Percentiles rank a stretch among this genome's conserved stretches.
Evolutionary conservation across 169 alveolate species (phyloP).

Genomic region (Eimeria necatrix): DNA sequence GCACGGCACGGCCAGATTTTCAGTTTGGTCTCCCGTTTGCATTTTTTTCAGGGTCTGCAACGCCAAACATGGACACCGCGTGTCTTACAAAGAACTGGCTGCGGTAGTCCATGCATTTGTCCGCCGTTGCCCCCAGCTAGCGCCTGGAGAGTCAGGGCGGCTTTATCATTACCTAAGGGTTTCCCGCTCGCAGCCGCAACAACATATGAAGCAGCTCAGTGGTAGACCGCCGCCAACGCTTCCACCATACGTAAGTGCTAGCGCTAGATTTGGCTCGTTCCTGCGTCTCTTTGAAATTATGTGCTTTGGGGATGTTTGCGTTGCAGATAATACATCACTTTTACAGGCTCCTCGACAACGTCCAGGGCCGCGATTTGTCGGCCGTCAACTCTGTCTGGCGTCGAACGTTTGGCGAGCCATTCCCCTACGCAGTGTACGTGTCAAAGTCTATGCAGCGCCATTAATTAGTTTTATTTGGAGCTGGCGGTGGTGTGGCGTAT

Average conservation of each 20-base stretch:
- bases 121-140: background rate
- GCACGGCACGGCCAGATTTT: background rate
- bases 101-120: background rate
- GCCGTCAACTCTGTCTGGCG: constrained; percentile 54
- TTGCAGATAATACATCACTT: constrained; percentile 22
- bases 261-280: background rate
- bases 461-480: no score
- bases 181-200: constrained; percentile 4
- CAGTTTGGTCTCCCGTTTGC: background rate
- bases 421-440: constrained; percentile 42
- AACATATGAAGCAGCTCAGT: background rate
- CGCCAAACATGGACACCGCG: constrained; percentile 4
- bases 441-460: no score
- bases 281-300: background rate
- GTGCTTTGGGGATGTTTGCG: background rate
- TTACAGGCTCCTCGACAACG: background rate
- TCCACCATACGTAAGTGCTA: background rate
- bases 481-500: no score
- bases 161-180: background rate
- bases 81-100: background rate
- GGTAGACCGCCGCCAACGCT: background rate
- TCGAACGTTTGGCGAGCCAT: constrained; percentile 4
- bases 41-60: background rate
- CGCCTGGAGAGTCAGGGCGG: background rate
- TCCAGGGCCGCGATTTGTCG: constrained; percentile 52